phyloP scores from a whole-genome alignment of 345 rosid species.

The Erysimum cheiranthoides region DNA sequence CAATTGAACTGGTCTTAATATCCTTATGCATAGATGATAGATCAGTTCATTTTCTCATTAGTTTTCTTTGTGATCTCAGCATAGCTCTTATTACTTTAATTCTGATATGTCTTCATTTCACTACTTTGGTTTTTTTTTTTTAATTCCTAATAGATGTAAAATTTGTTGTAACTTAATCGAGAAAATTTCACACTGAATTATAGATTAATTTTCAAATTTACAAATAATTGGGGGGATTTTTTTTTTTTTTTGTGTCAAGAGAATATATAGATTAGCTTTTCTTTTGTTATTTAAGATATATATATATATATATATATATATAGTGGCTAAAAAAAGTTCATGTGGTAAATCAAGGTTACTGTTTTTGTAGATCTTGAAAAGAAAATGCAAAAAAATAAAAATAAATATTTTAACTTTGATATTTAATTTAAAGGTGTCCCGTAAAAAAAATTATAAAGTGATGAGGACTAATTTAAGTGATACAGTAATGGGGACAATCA shows the following conservation, averaged over 20 bases:
- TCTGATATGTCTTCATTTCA: not conserved
- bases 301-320: too few species aligned
- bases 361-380: too few species aligned
- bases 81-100: not conserved
- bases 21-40: not conserved
- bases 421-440: not conserved
- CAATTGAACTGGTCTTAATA: not conserved
- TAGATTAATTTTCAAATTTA: not conserved
- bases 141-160: not conserved
- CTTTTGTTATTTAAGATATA: too few species aligned
- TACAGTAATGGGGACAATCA: constrained; percentile 14
- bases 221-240: too few species aligned
- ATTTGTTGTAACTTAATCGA: not conserved
- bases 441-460: not conserved
- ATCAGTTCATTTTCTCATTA: too few species aligned
- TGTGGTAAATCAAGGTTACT: not conserved
- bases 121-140: not conserved
- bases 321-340: not conserved
- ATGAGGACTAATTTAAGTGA: not conserved
- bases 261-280: too few species aligned
- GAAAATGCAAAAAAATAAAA: not conserved
- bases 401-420: not conserved
- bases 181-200: not conserved
- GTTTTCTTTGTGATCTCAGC: not conserved
- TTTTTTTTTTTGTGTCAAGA: too few species aligned